Evolutionary conservation across 208 protist genomes (phyloP).

Genomic region (Trypanosoma mega): DNA sequence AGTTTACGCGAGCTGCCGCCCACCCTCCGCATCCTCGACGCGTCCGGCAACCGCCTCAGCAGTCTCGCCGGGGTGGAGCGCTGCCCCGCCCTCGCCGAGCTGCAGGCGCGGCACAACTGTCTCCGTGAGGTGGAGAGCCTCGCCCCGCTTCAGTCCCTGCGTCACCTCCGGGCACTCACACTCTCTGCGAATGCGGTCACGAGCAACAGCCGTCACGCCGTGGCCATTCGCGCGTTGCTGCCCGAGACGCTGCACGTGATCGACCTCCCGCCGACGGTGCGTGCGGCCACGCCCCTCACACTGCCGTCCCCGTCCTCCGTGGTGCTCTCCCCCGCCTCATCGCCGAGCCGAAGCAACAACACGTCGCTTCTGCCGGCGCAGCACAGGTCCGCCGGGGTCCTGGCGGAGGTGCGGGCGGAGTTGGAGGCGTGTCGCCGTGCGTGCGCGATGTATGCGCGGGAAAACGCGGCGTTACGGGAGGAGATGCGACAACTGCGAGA

Average conservation of each 20-base stretch:
- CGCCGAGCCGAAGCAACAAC: too few relatives aligned
- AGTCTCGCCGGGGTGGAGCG: conserved; percentile 56
- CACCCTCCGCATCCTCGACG: conserved; percentile 52
- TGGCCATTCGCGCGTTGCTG: conserved; percentile 38
- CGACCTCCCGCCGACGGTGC: conserved; percentile 32
- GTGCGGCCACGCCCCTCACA: not conserved
- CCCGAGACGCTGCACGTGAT: conserved; percentile 31
- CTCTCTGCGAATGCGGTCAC: conserved; percentile 67
- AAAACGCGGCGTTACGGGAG: conserved; percentile 14
- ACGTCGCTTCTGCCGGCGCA: too few relatives aligned
- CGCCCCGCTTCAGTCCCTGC: conserved; percentile 32
- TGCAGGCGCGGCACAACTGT: conserved; percentile 61
- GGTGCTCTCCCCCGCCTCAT: too few relatives aligned
- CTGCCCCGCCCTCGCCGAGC: conserved; percentile 41
- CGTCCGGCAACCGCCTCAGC: conserved; percentile 51
- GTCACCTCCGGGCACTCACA: conserved; percentile 29
- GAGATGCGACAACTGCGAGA: conserved; percentile 11
- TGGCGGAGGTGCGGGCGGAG: conserved; percentile 14
- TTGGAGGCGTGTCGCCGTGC: conserved; percentile 6
- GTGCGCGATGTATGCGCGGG: conserved; percentile 17
- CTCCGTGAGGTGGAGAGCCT: conserved; percentile 49
- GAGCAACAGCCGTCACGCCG: conserved; percentile 37
- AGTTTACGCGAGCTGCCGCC: conserved; percentile 52
- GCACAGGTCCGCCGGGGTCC: too few relatives aligned
- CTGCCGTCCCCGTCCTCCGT: not conserved